Conservation (phyloP, 768 basidiomycete species). For the Russula sp. region DNA sequence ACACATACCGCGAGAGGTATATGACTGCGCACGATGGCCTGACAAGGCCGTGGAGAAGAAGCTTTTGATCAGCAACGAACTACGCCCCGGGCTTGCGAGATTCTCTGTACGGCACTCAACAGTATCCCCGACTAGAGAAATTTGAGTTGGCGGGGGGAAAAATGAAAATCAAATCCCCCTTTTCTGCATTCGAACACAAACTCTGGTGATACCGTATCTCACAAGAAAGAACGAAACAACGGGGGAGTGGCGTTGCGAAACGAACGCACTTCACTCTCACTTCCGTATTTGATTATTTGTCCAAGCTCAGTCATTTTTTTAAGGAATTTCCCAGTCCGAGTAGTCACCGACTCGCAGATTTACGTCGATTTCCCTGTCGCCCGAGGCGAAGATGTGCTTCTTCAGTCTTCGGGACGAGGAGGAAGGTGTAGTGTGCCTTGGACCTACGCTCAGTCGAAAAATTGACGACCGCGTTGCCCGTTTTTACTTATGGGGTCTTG, state of each 20-base stretch:
- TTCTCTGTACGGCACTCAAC: no score
- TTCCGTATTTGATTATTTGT: background rate
- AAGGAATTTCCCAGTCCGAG: constrained; percentile 13
- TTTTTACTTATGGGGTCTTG: no score
- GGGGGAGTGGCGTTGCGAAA: constrained; percentile 18
- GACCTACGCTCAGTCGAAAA: no score
- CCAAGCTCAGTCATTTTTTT: background rate
- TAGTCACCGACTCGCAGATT: no score
- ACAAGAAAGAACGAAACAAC: background rate
- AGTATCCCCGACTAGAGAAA: background rate
- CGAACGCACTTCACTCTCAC: background rate
- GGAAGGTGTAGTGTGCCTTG: no score
- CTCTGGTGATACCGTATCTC: background rate
- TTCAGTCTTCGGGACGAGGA: no score
- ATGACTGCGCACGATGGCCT: background rate
- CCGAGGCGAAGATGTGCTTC: no score
- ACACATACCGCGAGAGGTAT: background rate
- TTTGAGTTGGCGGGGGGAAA: background rate
- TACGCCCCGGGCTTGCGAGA: background rate
- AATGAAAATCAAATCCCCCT: background rate
- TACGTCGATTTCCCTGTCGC: no score
- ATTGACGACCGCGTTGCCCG: no score
- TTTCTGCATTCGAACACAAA: background rate
- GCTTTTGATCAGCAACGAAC: background rate
- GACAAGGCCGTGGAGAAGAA: background rate